Base-by-base conservation (phyloP, 2,329 filamentous ascomycete genomes). In the Fusarium austroafricanum region DNA sequence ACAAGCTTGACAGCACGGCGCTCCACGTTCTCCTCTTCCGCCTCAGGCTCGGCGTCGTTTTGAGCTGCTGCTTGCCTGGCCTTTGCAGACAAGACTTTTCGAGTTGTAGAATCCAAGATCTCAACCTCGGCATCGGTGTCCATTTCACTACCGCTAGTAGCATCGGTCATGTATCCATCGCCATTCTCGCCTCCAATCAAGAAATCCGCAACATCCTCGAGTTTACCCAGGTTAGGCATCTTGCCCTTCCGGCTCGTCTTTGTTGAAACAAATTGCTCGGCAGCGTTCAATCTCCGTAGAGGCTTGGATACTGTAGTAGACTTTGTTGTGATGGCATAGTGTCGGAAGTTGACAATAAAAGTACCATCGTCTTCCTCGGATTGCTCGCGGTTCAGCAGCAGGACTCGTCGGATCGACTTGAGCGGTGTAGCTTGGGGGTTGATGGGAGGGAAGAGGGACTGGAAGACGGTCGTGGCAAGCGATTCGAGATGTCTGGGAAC, bases 61-160 rank as follows among this genome's bases (percentile, higher is more conserved):
- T 78, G 73, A 1, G 79, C 79, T 1, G 77, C 79, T 20, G 76
- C 82, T 47, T 80, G 79, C 23, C 81, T 81, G 2, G 82, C 76
- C 78, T 83, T 77, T 79, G 87, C 83, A 79, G 84, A 82, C 23
- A 89, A 79, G 0, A 92, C 87, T 73, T 87, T 91, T 71, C 87
- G 84, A 2, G 89, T 83, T 55, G 89, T 81, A 59, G 83, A 86
- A 81, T 89, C 89, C 18, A 84, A 87, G 21, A 99, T 89, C 77
- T 99, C 96, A 12, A 99, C 93, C 79, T 99, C 96, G 42, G 93
- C 94, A 75, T 99, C 96, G 0, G 95, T 97, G 67, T 98, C 96
- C 23, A 92, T 83, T 76, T 99, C 96, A 39, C 93, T 97, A 57
- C 96, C 96, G 68, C 93, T 97, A 1, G 89, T 91, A 20, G 81